These are phyloP conservation scores for Diaporthe helianthi DNA, from an alignment of 2,329 filamentous ascomycete genomes.

Conservation along the genomic window DNA sequence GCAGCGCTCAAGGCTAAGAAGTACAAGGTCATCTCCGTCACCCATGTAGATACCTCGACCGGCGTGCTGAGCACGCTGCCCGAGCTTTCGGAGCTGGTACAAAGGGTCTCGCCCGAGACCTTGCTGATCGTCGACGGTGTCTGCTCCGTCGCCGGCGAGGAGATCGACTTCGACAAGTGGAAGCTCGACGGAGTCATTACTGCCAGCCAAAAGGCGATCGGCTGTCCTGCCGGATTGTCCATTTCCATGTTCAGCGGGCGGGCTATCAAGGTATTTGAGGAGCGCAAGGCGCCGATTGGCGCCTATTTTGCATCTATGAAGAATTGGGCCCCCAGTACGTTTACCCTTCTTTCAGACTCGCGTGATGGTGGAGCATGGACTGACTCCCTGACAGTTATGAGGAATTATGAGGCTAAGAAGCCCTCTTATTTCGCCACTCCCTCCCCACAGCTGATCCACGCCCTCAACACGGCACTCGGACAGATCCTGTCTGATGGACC, in stretches of 20 bases:
- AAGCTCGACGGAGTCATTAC: constrained; percentile 91
- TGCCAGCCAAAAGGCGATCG: constrained; percentile 95
- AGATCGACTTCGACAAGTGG: constrained; percentile 96
- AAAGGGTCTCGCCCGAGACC: constrained; percentile 87
- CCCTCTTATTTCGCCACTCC: constrained; percentile 98
- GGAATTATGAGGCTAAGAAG: constrained; percentile 98
- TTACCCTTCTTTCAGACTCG: constrained; percentile 12
- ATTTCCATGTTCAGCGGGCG: constrained; percentile 93
- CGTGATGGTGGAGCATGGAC: constrained; percentile 20
- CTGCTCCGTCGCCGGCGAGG: constrained; percentile 94
- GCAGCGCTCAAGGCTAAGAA: constrained; percentile 86
- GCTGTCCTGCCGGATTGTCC: constrained; percentile 90
- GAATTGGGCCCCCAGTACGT: constrained; percentile 91
- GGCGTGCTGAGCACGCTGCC: constrained; percentile 93
- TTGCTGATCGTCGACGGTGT: constrained; percentile 94
- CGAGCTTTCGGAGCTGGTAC: constrained; percentile 81
- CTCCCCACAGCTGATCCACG: constrained; percentile 90
- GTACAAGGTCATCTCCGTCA: constrained; percentile 94
- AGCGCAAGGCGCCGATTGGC: constrained; percentile 79
- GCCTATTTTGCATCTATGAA: constrained; percentile 97
- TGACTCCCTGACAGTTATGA: constrained; percentile 75
- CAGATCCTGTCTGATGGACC: constrained; percentile 81
- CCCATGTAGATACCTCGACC: constrained; percentile 96
- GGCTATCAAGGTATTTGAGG: constrained; percentile 81
- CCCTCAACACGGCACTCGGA: constrained; percentile 85